Percentiles rank a stretch among this genome's conserved stretches.
Conservation (phyloP, 2,329 filamentous ascomycete species). For the Aspergillus brunneoviolaceus region DNA sequence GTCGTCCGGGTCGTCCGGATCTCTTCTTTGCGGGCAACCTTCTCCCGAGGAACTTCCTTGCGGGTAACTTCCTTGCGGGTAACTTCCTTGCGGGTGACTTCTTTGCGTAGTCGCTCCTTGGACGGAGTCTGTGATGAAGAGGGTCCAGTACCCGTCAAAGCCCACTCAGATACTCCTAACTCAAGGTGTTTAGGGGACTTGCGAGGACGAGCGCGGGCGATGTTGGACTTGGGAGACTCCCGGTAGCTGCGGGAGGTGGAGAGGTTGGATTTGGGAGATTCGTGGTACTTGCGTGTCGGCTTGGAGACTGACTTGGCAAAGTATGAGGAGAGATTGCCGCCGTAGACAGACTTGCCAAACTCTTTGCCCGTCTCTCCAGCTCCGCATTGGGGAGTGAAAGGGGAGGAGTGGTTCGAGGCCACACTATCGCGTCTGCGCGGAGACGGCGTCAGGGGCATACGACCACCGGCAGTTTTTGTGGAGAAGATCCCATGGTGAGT, state of each 20-base stretch:
- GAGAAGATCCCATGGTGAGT: slow-evolving; percentile 92
- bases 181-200: slow-evolving; percentile 82
- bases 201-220: slow-evolving; percentile 3
- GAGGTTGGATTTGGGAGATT: slow-evolving; percentile 97
- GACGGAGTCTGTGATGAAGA: slow-evolving; percentile 57
- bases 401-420: slow-evolving; percentile 63
- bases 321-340: slow-evolving; percentile 75
- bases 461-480: slow-evolving; percentile 86
- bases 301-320: slow-evolving; percentile 65
- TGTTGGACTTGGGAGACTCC: slow-evolving; percentile 57
- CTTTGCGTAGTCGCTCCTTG: slow-evolving; percentile 55
- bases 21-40: slow-evolving; percentile 36
- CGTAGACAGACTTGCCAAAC: slow-evolving; percentile 69
- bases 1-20: slow-evolving; percentile 49
- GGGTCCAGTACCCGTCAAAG: slow-evolving; percentile 77
- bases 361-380: slow-evolving; percentile 55
- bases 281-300: slow-evolving; percentile 59
- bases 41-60: not conserved
- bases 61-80: not conserved
- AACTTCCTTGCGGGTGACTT: not conserved
- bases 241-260: slow-evolving; percentile 50
- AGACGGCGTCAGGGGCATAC: slow-evolving; percentile 91
- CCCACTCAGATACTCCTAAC: slow-evolving; percentile 88
- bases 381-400: slow-evolving; percentile 70
- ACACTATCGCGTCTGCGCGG: slow-evolving; percentile 63